Base-by-base conservation (phyloP, 441 rosid genomes). In the Croton laevigatus region DNA sequence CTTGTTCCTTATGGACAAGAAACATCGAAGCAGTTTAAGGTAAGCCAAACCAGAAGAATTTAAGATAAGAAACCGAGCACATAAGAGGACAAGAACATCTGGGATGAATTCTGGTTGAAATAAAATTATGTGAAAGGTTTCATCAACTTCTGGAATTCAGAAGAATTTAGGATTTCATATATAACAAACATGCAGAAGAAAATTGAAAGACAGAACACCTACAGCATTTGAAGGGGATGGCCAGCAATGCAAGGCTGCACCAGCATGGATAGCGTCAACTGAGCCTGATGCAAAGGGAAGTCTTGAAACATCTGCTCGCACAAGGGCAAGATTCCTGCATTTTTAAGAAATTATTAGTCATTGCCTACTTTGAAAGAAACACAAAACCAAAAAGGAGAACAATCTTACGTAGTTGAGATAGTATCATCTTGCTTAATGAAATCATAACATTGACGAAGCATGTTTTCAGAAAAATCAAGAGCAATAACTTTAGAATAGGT, bases 191-290 rank as follows among this genome's bases (percentile, higher is more conserved):
- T 10, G 20, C 8, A 38, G 55, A 38, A 58, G 27, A 65, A 57
- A 66, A 23, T 8, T 0, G 32, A 42, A 19, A 61, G 45, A 57
- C 27, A 64, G 16, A 10, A 60, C 55, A 74, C 84, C 80, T 82
- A 89, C 97, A 51, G 97, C 98, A 78, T 86, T 94, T 4, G 97
- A 89, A 79, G 96, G 86, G 68, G 96, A 89, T 60, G 98, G 96
- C 97, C 98, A 94, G 76, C 97, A 94, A 62, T 91, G 97, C 64
- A 94, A 69, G 46, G 98, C 98, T 6, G 97, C 97, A 72, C 91
- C 97, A 72, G 97, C 98, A 76, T 94, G 98, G 69, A 91, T 84
- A 46, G 97, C 97, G 55, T 91, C 98, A 78, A 94, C 80, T 38
- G 93, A 90, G 70, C 87, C 82, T 0, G 97, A 88, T 13, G 88